A percentile compares a stretch with the other conserved stretches of the same genome.
These are phyloP conservation scores for Rhododendron ferrugineum DNA, from an alignment of 148 eudicot species.

Conservation along the genomic window DNA sequence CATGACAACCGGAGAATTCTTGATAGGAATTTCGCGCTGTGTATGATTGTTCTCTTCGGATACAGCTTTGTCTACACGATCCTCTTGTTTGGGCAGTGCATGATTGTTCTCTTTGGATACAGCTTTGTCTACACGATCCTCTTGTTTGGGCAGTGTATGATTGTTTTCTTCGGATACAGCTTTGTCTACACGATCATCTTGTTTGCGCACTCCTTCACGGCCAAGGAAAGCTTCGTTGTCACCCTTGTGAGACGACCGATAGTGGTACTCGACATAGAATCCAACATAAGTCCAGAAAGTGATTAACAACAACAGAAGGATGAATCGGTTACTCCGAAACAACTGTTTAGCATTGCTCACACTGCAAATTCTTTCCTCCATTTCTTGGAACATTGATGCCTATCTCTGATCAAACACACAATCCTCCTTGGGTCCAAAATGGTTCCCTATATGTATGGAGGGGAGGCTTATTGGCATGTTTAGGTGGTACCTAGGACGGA, in stretches of 20 bases:
- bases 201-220: neutral
- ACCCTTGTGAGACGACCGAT: conserved; percentile 84
- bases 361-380: conserved; percentile 39
- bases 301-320: conserved; percentile 79
- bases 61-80: conserved; percentile 14
- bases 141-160: too few species aligned
- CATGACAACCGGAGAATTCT: too few species aligned
- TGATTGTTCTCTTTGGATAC: too few species aligned
- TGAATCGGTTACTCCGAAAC: conserved; percentile 65
- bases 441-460: neutral
- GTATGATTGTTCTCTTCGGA: conserved; percentile 20
- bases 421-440: neutral
- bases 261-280: conserved; percentile 59
- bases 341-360: conserved; percentile 37
- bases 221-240: conserved; percentile 37
- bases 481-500: neutral
- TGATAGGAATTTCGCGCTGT: neutral
- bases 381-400: conserved; percentile 9
- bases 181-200: too few species aligned
- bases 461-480: neutral
- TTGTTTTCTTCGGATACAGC: too few species aligned
- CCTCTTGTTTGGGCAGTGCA: too few species aligned
- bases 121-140: too few species aligned
- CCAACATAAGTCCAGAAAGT: conserved; percentile 88
- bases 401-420: neutral